Evolutionary conservation across 78 protist genomes (phyloP).

Genomic region (Isochrysis galbana): DNA sequence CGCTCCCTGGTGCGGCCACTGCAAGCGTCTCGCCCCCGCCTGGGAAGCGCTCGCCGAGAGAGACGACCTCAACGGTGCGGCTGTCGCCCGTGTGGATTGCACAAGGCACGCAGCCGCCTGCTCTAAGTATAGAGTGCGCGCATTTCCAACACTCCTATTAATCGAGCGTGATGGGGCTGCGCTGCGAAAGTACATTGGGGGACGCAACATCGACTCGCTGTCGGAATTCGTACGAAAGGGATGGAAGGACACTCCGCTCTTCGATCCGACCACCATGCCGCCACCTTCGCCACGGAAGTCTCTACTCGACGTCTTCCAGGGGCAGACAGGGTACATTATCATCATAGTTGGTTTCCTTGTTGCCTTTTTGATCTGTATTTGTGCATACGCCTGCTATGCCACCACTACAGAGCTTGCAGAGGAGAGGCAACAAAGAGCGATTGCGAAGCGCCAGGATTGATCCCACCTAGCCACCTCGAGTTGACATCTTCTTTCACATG

Average conservation of each 20-base stretch:
- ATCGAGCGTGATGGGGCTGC: background rate
- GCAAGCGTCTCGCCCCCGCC: background rate
- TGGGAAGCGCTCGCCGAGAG: background rate
- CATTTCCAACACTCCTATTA: background rate
- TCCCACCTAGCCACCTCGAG: too few species aligned
- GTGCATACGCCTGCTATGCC: too few species aligned
- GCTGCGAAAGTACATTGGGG: background rate
- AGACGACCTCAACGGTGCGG: background rate
- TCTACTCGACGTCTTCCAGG: background rate
- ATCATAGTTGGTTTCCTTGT: too few species aligned
- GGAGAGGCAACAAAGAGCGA: too few species aligned
- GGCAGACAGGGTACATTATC: too few species aligned
- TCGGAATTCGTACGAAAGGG: background rate
- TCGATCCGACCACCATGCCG: background rate
- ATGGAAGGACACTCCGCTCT: background rate
- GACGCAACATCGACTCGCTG: background rate
- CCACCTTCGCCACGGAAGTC: background rate
- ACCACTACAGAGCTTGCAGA: too few species aligned
- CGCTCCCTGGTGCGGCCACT: background rate
- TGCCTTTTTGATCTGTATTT: too few species aligned
- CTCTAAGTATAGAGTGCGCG: background rate
- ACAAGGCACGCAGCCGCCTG: background rate
- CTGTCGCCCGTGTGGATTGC: background rate
- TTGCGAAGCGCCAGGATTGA: too few species aligned
- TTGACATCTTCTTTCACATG: too few species aligned